Base-by-base conservation (phyloP, 1,284 basidiomycete genomes). In the Marasmius oreades region DNA sequence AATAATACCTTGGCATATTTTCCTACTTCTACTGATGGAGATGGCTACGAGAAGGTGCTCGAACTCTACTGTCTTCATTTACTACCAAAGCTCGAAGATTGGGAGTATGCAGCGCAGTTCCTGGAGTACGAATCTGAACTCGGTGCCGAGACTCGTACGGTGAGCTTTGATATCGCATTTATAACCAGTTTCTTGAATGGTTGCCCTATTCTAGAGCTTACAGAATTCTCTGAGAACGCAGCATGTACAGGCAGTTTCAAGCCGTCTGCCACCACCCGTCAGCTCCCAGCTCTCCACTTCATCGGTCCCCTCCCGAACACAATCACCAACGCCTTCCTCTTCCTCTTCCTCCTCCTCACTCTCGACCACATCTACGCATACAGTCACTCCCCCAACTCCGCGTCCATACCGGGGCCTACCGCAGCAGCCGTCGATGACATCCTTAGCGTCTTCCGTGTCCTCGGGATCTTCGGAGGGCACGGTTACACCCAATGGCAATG, bases 71-170 rank as follows among this genome's bases (percentile, higher is more conserved):
- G 82, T 62, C 70, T 91, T 12, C 84, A 86, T 59, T 71, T 92
- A 26, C 70, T 92, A 24, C 86, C 89, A 0, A 80, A 81, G 44
- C 67, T 92, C 39, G 81, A 81, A 52, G 84, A 89, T 60, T 92
- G 90, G 90, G 83, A 86, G 24, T 89, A 90, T 64, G 86, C 86
- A 11, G 76, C 74, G 52, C 87, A 90, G 58, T 91, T 90, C 64
- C 63, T 92, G 58, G 74, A 80, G 51, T 87, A 88, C 62, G 90
- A 92, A 67, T 71, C 73, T 23, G 87, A 91, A 64, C 71, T 92
- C 23, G 62, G 76, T n/a, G 60, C 66, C 0, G 70, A 74, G 14
- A 72, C 69, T 50, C 76, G 82, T 67, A 73, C 79, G 73, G 90
- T 90, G 67, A 58, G 80, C 61, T 33, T 64, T 12, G 48, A 45